A percentile compares a stretch with the other conserved stretches of the same genome.
phyloP scores from a whole-genome alignment of 2,329 filamentous ascomycete species.

The Xylariaceae sp. region DNA sequence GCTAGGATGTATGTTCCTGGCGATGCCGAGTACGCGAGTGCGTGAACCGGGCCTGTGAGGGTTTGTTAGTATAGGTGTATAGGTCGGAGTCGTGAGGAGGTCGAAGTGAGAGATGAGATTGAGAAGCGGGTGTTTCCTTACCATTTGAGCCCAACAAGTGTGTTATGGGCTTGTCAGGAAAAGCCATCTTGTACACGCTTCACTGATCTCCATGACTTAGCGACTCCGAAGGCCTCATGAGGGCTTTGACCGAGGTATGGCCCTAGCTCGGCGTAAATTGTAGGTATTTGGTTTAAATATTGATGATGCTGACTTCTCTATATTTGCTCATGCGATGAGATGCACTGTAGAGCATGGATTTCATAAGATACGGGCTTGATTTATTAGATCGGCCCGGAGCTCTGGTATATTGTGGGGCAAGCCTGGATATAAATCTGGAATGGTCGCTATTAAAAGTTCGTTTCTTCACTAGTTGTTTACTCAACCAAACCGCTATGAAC shows the following conservation, averaged over 20 bases:
- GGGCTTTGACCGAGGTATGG: background rate
- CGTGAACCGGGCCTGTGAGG: conserved; percentile 69
- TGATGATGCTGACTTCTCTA: no score
- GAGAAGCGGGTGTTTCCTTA: conserved; percentile 40
- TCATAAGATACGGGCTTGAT: conserved; percentile 7
- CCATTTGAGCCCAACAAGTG: conserved; percentile 65
- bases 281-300: conserved; percentile 10
- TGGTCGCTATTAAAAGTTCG: conserved; percentile 5
- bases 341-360: background rate
- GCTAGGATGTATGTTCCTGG: conserved; percentile 82
- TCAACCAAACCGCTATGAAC: no score
- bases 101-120: background rate
- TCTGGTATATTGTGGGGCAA: conserved; percentile 11
- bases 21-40: conserved; percentile 73
- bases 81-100: background rate
- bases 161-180: conserved; percentile 55
- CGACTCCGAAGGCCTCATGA: conserved; percentile 1
- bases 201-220: conserved; percentile 34
- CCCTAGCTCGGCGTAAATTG: background rate
- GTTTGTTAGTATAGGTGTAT: conserved; percentile 5
- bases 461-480: conserved; percentile 1
- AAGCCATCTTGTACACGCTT: conserved; percentile 43
- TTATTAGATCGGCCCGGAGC: conserved; percentile 1
- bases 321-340: no score
- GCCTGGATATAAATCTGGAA: conserved; percentile 11